Percentiles rank a stretch among this genome's conserved stretches.
Conservation (phyloP, 441 rosid genomes). For the Brassica balearica region DNA sequence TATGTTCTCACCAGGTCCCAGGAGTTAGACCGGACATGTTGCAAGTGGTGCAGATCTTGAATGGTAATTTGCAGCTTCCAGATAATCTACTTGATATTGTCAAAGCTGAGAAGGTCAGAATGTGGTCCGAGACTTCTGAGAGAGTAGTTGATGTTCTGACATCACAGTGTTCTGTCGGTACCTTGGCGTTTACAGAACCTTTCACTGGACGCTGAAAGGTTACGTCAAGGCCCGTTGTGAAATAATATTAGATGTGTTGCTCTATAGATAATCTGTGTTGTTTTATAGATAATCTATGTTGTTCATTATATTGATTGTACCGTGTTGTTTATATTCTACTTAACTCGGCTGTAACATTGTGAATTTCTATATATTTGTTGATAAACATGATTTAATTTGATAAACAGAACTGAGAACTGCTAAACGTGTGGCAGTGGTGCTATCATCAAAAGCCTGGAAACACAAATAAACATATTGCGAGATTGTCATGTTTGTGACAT, state of each 20-base stretch:
- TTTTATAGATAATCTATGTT: neutral
- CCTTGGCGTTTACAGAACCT: neutral
- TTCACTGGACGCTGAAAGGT: no score
- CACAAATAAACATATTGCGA: neutral
- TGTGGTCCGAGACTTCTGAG: slow-evolving; percentile 3
- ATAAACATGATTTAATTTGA: neutral
- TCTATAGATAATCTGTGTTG: neutral
- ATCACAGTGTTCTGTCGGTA: neutral
- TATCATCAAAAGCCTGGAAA: neutral
- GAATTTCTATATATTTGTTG: neutral
- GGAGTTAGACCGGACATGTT: neutral
- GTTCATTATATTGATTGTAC: neutral
- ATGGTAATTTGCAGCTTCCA: slow-evolving; percentile 4
- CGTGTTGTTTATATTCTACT: neutral
- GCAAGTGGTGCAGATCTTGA: neutral
- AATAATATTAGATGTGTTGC: neutral
- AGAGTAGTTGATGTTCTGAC: neutral
- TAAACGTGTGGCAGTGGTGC: neutral
- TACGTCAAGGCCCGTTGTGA: neutral
- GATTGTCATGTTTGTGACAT: no score
- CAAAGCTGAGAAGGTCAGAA: slow-evolving; percentile 2
- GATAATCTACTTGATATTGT: neutral
- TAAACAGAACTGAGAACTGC: neutral
- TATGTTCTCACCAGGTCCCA: neutral
- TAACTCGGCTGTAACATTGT: neutral